These are phyloP conservation scores for Ceratobasidium sp. DNA, from an alignment of 1,284 basidiomycete species.

Conservation along the genomic window DNA sequence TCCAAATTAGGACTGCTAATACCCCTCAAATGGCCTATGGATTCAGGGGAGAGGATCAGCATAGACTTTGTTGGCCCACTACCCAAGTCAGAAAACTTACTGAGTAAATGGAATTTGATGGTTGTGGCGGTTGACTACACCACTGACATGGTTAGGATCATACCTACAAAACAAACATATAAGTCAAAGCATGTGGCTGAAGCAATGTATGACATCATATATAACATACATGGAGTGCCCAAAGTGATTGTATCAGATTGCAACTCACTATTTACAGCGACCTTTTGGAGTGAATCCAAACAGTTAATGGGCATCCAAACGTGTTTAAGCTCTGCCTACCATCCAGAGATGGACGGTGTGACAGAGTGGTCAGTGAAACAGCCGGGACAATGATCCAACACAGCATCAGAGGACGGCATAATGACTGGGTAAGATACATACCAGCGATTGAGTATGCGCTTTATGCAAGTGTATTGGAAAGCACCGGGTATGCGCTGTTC, in stretches of 20 bases:
- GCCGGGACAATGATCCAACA: slow-evolving; percentile 60
- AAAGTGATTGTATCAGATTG: slow-evolving; percentile 52
- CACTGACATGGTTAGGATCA: slow-evolving; percentile 56
- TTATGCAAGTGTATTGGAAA: slow-evolving; percentile 53
- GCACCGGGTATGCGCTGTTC: slow-evolving; percentile 58
- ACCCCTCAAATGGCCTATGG: slow-evolving; percentile 50
- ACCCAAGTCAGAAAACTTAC: slow-evolving; percentile 55
- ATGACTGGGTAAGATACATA: too few relatives aligned
- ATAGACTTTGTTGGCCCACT: slow-evolving; percentile 64
- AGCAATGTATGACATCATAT: too few relatives aligned
- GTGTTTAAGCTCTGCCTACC: slow-evolving; percentile 53
- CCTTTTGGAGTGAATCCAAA: too few relatives aligned
- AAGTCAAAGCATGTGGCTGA: too few relatives aligned
- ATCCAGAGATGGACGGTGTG: slow-evolving; percentile 51
- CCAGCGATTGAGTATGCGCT: slow-evolving; percentile 60
- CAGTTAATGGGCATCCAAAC: slow-evolving; percentile 53
- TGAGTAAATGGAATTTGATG: slow-evolving; percentile 59
- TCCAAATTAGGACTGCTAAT: slow-evolving; percentile 54
- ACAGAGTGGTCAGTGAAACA: slow-evolving; percentile 57
- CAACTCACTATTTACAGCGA: slow-evolving; percentile 54
- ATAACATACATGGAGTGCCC: slow-evolving; percentile 54
- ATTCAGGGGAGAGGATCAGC: slow-evolving; percentile 58
- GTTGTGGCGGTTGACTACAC: slow-evolving; percentile 59
- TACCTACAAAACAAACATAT: too few relatives aligned
- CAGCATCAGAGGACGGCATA: slow-evolving; percentile 56